Percentiles rank a stretch among this genome's conserved stretches.
Evolutionary conservation across 306 rosid genomes (phyloP).

Genomic region (Purshia tridentata): DNA sequence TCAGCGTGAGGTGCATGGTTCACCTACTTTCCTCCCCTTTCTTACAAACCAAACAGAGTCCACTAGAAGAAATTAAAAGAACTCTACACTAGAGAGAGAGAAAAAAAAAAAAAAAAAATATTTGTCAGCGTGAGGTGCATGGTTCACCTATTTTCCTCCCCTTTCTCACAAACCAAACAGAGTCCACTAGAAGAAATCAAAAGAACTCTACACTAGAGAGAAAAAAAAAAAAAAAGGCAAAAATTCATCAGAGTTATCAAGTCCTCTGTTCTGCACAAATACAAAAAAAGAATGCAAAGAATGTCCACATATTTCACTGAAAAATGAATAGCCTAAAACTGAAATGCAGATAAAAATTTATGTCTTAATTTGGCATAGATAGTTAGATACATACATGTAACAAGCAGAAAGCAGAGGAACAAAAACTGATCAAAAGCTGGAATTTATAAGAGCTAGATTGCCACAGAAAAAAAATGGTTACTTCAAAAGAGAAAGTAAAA

Average conservation of each 20-base stretch:
- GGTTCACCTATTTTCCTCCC: conserved; percentile 1
- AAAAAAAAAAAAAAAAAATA: not conserved
- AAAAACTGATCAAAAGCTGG: not conserved
- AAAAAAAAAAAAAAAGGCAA: too few relatives aligned
- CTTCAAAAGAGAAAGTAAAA: not conserved
- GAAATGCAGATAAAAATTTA: not conserved
- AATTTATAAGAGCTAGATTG: not conserved
- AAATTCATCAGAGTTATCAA: not conserved
- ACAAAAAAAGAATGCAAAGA: not conserved
- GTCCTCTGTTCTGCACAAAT: not conserved
- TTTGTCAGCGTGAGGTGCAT: not conserved
- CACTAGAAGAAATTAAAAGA: not conserved
- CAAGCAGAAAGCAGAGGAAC: not conserved
- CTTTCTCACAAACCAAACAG: not conserved
- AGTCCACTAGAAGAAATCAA: not conserved
- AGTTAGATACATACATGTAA: not conserved
- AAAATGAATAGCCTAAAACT: not conserved
- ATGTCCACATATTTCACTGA: too few relatives aligned
- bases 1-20: not conserved
- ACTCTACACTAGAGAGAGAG: not conserved
- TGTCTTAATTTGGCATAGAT: not conserved
- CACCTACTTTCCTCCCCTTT: not conserved
- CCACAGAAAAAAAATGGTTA: not conserved
- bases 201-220: not conserved
- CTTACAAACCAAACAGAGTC: not conserved